phyloP scores from a whole-genome alignment of 2,329 filamentous ascomycete species.

The Exophiala viscosa region DNA sequence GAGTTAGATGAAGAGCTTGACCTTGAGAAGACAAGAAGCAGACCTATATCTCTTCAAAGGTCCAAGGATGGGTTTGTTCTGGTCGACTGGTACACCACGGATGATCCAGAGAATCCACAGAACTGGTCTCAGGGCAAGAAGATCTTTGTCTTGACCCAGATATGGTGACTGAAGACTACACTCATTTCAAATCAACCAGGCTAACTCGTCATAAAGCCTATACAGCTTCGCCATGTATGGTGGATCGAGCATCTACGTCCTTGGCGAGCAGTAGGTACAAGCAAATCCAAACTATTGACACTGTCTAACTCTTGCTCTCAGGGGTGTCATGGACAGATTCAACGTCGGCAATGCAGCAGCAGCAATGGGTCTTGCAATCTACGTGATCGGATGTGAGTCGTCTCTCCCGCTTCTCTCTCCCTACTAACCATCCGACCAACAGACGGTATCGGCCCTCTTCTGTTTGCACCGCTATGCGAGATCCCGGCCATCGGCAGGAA shows the following conservation, averaged over 20 bases:
- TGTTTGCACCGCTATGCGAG: constrained; percentile 63
- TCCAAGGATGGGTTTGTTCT: constrained; percentile 32
- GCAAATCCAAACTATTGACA: not conserved
- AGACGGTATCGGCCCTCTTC: constrained; percentile 23
- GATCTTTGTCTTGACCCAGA: constrained; percentile 20
- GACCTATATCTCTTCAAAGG: constrained; percentile 31
- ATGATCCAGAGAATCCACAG: constrained; percentile 30
- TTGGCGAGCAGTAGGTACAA: constrained; percentile 19
- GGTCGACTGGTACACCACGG: constrained; percentile 26
- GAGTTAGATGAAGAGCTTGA: constrained; percentile 31
- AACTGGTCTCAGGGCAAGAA: constrained; percentile 28
- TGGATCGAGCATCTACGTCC: constrained; percentile 25
- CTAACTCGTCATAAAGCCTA: constrained; percentile 6
- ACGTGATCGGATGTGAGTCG: constrained; percentile 41
- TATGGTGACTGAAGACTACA: constrained; percentile 10
- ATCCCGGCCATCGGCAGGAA: constrained; percentile 65
- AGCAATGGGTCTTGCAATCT: constrained; percentile 23
- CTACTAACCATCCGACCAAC: not conserved
- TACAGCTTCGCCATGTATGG: constrained; percentile 26
- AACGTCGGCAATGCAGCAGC: constrained; percentile 13
- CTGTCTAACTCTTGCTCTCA: constrained; percentile 1
- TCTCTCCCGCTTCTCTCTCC: not conserved
- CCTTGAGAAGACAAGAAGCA: constrained; percentile 28
- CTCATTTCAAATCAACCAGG: too few relatives aligned
- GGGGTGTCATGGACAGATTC: constrained; percentile 17